These are phyloP conservation scores for Chalciporus chontae DNA, from an alignment of 768 basidiomycete species.

Conservation along the genomic window DNA sequence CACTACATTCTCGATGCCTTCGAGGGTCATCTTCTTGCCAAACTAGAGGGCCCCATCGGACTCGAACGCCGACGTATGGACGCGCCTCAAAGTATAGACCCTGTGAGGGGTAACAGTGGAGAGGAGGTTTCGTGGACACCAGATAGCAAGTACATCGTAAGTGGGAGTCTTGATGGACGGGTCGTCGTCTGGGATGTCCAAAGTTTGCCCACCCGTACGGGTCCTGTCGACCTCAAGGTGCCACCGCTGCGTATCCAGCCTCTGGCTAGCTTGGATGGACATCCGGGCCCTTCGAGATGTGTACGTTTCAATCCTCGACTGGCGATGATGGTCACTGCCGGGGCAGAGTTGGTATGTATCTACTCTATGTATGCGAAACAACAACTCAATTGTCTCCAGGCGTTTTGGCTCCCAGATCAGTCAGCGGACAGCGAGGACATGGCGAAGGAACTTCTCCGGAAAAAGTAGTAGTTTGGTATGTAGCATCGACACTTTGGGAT, in stretches of 20 bases:
- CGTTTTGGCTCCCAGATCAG: constrained; percentile 67
- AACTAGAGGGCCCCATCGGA: constrained; percentile 82
- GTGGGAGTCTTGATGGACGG: constrained; percentile 83
- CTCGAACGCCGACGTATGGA: constrained; percentile 64
- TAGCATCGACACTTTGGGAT: too few species aligned
- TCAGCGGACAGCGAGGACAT: constrained; percentile 67
- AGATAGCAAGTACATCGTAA: constrained; percentile 86
- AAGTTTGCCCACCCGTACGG: constrained; percentile 49
- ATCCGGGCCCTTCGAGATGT: constrained; percentile 80
- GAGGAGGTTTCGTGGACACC: constrained; percentile 95
- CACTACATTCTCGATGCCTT: constrained; percentile 95
- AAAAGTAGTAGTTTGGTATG: constrained; percentile 33
- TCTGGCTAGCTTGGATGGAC: constrained; percentile 60
- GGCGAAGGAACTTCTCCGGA: constrained; percentile 66
- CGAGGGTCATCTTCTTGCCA: constrained; percentile 76
- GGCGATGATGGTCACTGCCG: constrained; percentile 85
- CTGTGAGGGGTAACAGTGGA: constrained; percentile 77
- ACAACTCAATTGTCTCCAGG: constrained; percentile 35
- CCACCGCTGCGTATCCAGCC: constrained; percentile 52
- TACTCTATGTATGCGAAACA: background rate
- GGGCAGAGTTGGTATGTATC: constrained; percentile 70
- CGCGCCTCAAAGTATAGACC: constrained; percentile 55
- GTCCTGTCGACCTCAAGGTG: constrained; percentile 51
- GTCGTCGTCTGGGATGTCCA: constrained; percentile 87
- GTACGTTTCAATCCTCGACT: constrained; percentile 87